These are phyloP conservation scores for Leptographium procerum DNA, from an alignment of 2,329 filamentous ascomycete species.

Conservation along the genomic window DNA sequence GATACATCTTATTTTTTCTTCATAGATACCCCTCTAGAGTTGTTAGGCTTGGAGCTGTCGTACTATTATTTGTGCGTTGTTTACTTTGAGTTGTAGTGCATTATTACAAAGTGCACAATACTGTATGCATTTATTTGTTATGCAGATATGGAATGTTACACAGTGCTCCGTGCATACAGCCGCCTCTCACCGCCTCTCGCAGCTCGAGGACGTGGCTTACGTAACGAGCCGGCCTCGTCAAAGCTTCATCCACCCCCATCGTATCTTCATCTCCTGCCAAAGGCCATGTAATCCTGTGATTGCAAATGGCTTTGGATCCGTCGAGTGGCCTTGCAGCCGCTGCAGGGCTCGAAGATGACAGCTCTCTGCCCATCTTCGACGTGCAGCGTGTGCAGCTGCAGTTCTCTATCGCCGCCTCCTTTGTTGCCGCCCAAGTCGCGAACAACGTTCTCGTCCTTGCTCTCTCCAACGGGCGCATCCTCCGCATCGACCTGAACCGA, in stretches of 20 bases:
- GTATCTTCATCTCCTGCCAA: background rate
- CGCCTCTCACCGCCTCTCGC: background rate
- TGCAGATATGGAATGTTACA: too few relatives aligned
- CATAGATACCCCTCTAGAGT: background rate
- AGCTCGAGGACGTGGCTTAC: background rate
- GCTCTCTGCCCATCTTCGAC: constrained; percentile 81
- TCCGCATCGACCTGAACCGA: constrained; percentile 87
- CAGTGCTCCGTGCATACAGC: background rate
- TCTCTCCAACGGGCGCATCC: constrained; percentile 79
- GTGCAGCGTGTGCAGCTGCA: constrained; percentile 86
- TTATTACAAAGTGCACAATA: too few relatives aligned
- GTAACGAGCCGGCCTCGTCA: background rate
- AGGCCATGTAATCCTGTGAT: background rate
- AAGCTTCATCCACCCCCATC: background rate
- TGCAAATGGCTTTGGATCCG: constrained; percentile 41
- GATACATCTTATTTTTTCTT: background rate
- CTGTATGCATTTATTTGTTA: too few relatives aligned
- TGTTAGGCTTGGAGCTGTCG: background rate
- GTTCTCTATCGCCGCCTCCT: constrained; percentile 89
- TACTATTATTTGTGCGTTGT: too few relatives aligned
- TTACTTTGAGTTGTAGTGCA: too few relatives aligned
- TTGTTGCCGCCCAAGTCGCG: constrained; percentile 90
- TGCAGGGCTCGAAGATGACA: constrained; percentile 28
- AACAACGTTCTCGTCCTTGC: constrained; percentile 95
- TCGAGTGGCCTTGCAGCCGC: constrained; percentile 58